Base-by-base conservation (phyloP, 192 early-diverging fungal species). In the Irineochytrium annulatum region DNA sequence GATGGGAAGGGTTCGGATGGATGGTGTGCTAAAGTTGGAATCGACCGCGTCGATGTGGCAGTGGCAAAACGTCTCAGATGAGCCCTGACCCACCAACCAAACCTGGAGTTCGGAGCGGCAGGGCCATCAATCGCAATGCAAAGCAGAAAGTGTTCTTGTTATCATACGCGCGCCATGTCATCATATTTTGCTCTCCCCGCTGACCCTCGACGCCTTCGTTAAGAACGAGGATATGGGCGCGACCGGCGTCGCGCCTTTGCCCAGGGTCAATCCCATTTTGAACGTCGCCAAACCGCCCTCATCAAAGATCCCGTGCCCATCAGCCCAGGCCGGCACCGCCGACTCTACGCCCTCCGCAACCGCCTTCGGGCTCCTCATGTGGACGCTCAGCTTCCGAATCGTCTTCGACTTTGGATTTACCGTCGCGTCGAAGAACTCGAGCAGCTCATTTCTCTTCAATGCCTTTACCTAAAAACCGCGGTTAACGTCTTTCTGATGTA, bases 381-480 rank as follows among this genome's bases (percentile, higher is more conserved):
- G 89, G 0, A 88, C 78, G 8, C 83, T 83, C 29, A 92, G 57
- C 60, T 90, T 88, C 41, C 81, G 76, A 6, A 80, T 55, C 16
- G 34, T 61, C 1, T 70, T 37, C 1, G 85, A 84, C 13, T 62
- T 59, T 2, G 82, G 79, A 57, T 74, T 59, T 51, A 92, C 82
- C 20, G 75, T 77, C 17, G 49, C 49, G 2, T 82, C 69, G 54
- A 77, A 87, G 52, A 92, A 92, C 19, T 71, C 72, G 0, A 85
- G 43, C 13, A 89, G 63, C 8, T 72, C 70, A 5, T 59, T 57
- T 39, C 81, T 73, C 3, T 68, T 63, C 2, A 85, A 69, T 14
- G 30, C 52, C 19, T 24, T 27, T 3, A 67, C 65, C 63, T 65
- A 31, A 26, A 30, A 54, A 43, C 19, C 39, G 16, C 34, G 24